Percentiles rank a stretch among this genome's conserved stretches.
phyloP scores from a whole-genome alignment of 2,329 filamentous ascomycete genomes.

The Penicillium fuscoglaucum region DNA sequence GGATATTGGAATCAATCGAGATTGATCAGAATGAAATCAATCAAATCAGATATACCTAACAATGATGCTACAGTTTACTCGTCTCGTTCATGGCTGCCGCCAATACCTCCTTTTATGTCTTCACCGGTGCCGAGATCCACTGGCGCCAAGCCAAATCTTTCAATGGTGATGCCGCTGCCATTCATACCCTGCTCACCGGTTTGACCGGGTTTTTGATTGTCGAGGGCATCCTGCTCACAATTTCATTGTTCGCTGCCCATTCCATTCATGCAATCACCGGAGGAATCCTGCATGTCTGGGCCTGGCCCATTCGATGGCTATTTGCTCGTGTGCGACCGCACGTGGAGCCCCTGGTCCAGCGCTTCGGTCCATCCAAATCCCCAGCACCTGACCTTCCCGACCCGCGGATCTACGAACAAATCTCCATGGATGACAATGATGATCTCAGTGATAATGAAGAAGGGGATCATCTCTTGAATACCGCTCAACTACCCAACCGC shows the following conservation, averaged over 20 bases:
- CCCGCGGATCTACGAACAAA: constrained; percentile 28
- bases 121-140: constrained; percentile 40
- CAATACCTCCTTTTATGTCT: constrained; percentile 37
- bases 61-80: constrained; percentile 22
- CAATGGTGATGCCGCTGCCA: constrained; percentile 35
- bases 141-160: constrained; percentile 38
- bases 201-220: constrained; percentile 37
- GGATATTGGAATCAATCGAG: no score
- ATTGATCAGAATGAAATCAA: no score
- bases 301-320: constrained; percentile 23
- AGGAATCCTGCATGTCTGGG: constrained; percentile 30
- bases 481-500: constrained; percentile 5
- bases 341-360: constrained; percentile 4
- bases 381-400: constrained; percentile 14
- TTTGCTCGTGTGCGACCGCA: constrained; percentile 14
- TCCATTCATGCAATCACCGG: constrained; percentile 28
- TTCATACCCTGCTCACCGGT: constrained; percentile 35
- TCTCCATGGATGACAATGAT: constrained; percentile 26
- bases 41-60: not conserved
- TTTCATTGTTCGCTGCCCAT: constrained; percentile 28
- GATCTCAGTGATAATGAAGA: constrained; percentile 27
- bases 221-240: constrained; percentile 28
- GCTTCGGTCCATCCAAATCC: constrained; percentile 5
- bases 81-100: constrained; percentile 37
- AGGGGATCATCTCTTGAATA: constrained; percentile 19